Evolutionary conservation across 2,329 filamentous ascomycete genomes (phyloP).

Genomic region (Eutypella sp.): DNA sequence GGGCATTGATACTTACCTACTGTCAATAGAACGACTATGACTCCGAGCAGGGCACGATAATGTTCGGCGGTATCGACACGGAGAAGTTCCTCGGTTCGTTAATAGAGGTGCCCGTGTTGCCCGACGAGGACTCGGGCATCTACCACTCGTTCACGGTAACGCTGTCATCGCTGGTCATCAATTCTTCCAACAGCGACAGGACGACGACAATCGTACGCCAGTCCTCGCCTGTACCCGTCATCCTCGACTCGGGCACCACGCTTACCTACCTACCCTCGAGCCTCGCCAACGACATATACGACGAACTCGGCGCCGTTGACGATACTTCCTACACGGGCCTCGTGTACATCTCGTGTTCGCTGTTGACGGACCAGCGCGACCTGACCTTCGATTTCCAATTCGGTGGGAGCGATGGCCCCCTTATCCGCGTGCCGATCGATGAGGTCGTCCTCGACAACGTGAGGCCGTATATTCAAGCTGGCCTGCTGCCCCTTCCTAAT

Average conservation of each 20-base stretch:
- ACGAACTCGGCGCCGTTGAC: slow-evolving; percentile 33
- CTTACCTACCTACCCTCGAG: slow-evolving; percentile 56
- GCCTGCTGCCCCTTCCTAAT: slow-evolving; percentile 20
- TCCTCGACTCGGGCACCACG: slow-evolving; percentile 67
- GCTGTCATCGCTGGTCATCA: slow-evolving; percentile 33
- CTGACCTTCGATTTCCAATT: slow-evolving; percentile 37
- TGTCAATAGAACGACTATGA: slow-evolving; percentile 39
- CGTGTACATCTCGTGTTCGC: slow-evolving; percentile 36
- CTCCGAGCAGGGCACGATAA: slow-evolving; percentile 55
- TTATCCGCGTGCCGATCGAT: slow-evolving; percentile 28
- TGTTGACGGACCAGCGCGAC: slow-evolving; percentile 24
- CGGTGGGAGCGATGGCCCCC: slow-evolving; percentile 27
- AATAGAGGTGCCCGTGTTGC: slow-evolving; percentile 49
- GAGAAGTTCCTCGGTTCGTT: slow-evolving; percentile 59
- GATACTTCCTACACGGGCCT: slow-evolving; percentile 31
- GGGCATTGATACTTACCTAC: slow-evolving; percentile 25
- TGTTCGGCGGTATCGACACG: slow-evolving; percentile 67
- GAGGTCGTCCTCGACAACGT: slow-evolving; percentile 37
- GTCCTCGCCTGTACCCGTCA: slow-evolving; percentile 41
- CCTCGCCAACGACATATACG: slow-evolving; percentile 36
- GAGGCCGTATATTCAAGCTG: slow-evolving; percentile 15
- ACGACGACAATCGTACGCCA: slow-evolving; percentile 22
- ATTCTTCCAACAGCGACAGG: slow-evolving; percentile 24
- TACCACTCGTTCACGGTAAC: slow-evolving; percentile 36
- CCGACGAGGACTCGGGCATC: slow-evolving; percentile 34